Percentiles rank a stretch among this genome's conserved stretches.
These are phyloP conservation scores for Stellera chamaejasme DNA, from an alignment of 345 rosid species.

Conservation along the genomic window DNA sequence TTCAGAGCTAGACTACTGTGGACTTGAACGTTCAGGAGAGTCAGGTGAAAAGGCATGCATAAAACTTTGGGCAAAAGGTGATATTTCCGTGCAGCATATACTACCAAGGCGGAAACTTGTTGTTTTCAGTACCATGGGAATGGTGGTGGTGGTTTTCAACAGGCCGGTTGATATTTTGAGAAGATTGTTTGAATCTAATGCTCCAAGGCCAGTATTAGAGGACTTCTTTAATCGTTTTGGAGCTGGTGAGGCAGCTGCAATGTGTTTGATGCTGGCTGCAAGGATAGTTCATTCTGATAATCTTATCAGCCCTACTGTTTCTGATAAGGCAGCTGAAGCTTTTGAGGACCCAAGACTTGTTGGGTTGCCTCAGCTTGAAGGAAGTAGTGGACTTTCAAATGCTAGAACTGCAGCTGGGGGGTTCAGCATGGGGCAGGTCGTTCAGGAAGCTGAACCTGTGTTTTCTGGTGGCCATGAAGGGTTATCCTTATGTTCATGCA, in stretches of 20 bases:
- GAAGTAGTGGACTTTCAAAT: constrained; percentile 63
- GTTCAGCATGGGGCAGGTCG: constrained; percentile 99
- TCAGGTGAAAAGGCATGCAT: constrained; percentile 73
- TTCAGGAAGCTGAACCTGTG: constrained; percentile 92
- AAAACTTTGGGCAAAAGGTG: constrained; percentile 96
- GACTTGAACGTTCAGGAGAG: constrained; percentile 58
- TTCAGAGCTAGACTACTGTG: constrained; percentile 76
- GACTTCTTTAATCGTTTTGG: constrained; percentile 96
- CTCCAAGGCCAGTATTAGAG: constrained; percentile 76
- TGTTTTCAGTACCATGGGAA: constrained; percentile 93
- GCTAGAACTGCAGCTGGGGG: constrained; percentile 85
- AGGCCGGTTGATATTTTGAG: constrained; percentile 92
- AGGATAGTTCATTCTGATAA: constrained; percentile 75
- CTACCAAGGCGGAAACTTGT: constrained; percentile 83
- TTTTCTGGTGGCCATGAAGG: constrained; percentile 96
- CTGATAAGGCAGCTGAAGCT: constrained; percentile 94
- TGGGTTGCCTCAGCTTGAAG: constrained; percentile 95
- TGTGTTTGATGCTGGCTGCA: constrained; percentile 95
- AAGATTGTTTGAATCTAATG: constrained; percentile 75
- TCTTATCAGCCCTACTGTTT: constrained; percentile 57
- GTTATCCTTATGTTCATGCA: constrained; percentile 83
- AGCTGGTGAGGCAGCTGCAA: constrained; percentile 96
- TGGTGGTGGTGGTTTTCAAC: constrained; percentile 94
- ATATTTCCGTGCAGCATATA: constrained; percentile 83
- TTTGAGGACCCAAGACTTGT: constrained; percentile 95